phyloP scores from a whole-genome alignment of 2,329 filamentous ascomycete species.

The Fusarium sp. region DNA sequence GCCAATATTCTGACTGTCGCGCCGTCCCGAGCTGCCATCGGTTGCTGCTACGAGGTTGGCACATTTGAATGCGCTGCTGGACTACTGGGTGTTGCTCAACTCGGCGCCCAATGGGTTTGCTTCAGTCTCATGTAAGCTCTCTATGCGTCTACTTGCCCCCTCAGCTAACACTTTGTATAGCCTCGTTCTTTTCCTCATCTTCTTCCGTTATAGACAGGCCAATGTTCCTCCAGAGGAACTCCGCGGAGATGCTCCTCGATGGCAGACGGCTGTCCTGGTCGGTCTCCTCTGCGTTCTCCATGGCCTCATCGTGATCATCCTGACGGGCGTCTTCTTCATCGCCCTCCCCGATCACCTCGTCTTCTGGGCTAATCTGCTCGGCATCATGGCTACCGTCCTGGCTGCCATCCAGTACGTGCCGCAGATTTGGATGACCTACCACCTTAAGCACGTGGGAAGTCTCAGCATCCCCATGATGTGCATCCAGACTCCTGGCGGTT shows the following conservation, averaged over 20 bases:
- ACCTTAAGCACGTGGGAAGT: conserved; percentile 86
- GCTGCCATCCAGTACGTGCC: conserved; percentile 93
- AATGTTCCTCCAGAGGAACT: conserved; percentile 63
- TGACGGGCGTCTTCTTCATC: conserved; percentile 76
- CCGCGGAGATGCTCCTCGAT: conserved; percentile 69
- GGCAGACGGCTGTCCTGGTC: conserved; percentile 83
- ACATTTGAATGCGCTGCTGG: conserved; percentile 87
- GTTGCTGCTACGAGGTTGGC: conserved; percentile 86
- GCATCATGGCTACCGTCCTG: conserved; percentile 80
- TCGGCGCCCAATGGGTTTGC: conserved; percentile 91
- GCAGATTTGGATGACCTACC: conserved; percentile 93
- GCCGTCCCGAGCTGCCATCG: conserved; percentile 84
- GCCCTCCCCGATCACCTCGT: conserved; percentile 73
- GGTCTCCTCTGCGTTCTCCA: conserved; percentile 80
- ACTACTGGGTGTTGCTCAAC: conserved; percentile 88
- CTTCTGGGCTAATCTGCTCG: conserved; percentile 87
- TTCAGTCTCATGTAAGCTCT: conserved; percentile 86
- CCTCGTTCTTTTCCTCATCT: conserved; percentile 92
- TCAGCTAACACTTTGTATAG: conserved; percentile 58
- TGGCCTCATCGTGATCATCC: conserved; percentile 75
- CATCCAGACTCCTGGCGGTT: conserved; percentile 93
- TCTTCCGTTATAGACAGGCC: conserved; percentile 78
- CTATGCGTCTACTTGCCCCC: conserved; percentile 32
- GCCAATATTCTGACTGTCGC: conserved; percentile 92
- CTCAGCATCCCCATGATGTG: conserved; percentile 98